Conservation (phyloP, 75 land plant genomes). For the Picea glauca region DNA sequence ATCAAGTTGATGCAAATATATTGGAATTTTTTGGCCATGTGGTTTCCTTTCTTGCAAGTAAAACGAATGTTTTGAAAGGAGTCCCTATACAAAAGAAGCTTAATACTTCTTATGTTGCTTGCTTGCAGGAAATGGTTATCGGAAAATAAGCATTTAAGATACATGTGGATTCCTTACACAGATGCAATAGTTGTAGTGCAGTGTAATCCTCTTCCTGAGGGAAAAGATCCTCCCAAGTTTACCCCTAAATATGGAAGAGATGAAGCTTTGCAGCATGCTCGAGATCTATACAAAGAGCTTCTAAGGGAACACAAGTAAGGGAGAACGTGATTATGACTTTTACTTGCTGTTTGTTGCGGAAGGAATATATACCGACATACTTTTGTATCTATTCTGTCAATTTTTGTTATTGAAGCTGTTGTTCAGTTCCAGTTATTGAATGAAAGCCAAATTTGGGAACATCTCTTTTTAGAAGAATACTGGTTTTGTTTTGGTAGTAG, state of each 20-base stretch:
- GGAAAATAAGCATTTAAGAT: slow-evolving; percentile 93
- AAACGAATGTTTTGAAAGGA: slow-evolving; percentile 3
- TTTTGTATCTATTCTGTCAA: background rate
- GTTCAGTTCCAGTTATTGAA: background rate
- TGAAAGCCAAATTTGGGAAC: background rate
- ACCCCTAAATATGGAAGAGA: slow-evolving; percentile 63
- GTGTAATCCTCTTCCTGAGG: slow-evolving; percentile 94
- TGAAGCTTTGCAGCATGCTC: slow-evolving; percentile 75
- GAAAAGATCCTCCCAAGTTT: slow-evolving; percentile 67
- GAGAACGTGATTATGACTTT: background rate
- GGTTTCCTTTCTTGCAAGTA: background rate
- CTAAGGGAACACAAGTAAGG: slow-evolving; percentile 7
- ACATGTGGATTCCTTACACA: slow-evolving; percentile 94
- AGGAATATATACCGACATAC: background rate
- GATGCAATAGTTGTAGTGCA: slow-evolving; percentile 88
- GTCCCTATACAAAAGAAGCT: background rate
- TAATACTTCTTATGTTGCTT: background rate
- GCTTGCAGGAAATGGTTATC: slow-evolving; percentile 85
- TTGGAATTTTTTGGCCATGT: background rate
- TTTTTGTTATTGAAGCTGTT: background rate
- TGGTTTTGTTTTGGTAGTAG: background rate
- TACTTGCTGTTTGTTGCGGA: too few species aligned
- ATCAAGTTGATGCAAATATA: background rate
- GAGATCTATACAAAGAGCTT: slow-evolving; percentile 56
- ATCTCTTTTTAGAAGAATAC: background rate